phyloP scores from a whole-genome alignment of 495 filamentous ascomycete species.

The Rostrohypoxylon terebratum region DNA sequence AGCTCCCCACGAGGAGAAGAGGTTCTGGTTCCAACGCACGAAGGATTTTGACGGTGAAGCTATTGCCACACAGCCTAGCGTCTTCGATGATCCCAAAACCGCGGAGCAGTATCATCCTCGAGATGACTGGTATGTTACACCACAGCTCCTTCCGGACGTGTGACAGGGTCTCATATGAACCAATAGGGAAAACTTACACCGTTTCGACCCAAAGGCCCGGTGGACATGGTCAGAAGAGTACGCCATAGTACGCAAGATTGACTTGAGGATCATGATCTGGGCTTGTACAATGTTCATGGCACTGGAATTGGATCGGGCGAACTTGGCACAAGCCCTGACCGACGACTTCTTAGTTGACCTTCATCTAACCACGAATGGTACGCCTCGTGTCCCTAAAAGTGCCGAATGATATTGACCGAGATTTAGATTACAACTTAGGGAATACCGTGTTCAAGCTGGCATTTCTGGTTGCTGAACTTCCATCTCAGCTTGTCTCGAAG shows the following conservation, averaged over 20 bases:
- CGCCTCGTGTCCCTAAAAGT: neutral
- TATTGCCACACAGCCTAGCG: constrained; percentile 66
- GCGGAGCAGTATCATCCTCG: constrained; percentile 65
- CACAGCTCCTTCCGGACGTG: neutral
- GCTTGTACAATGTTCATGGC: constrained; percentile 85
- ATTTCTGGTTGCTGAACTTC: constrained; percentile 77
- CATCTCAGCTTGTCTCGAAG: constrained; percentile 79
- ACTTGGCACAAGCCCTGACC: constrained; percentile 75
- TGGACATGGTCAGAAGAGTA: constrained; percentile 80
- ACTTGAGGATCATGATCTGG: constrained; percentile 60
- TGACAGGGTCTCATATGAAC: constrained; percentile 3
- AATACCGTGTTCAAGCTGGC: constrained; percentile 76
- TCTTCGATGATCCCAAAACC: constrained; percentile 59
- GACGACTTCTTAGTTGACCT: constrained; percentile 74
- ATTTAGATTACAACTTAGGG: constrained; percentile 73
- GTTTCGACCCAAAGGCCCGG: constrained; percentile 77
- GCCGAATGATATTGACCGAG: constrained; percentile 23
- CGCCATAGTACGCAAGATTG: constrained; percentile 67
- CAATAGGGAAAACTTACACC: constrained; percentile 64
- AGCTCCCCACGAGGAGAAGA: constrained; percentile 51
- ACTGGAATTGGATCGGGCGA: constrained; percentile 80
- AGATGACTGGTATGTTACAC: constrained; percentile 57
- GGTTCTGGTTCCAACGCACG: constrained; percentile 60
- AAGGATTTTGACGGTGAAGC: constrained; percentile 61
- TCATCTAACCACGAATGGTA: constrained; percentile 73